phyloP scores from a whole-genome alignment of 345 rosid species.

The Nephelium lappaceum region DNA sequence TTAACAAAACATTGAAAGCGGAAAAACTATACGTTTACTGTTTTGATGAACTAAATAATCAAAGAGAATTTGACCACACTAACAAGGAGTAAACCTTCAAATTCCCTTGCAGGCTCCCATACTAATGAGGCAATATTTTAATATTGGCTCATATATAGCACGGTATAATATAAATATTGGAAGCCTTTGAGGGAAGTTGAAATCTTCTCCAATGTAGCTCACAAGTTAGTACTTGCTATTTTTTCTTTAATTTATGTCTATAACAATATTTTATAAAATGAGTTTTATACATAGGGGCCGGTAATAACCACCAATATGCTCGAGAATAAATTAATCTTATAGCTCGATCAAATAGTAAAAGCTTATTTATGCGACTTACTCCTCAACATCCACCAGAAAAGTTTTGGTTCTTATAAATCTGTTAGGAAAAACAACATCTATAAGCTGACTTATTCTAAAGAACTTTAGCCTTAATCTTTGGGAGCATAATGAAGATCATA shows the following conservation, averaged over 20 bases:
- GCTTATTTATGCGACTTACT: not conserved
- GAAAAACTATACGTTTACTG: no score
- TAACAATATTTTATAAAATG: not conserved
- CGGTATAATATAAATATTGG: constrained; percentile 22
- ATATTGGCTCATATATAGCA: not conserved
- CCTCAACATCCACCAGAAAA: not conserved
- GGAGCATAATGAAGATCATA: constrained; percentile 12
- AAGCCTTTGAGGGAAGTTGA: constrained; percentile 41
- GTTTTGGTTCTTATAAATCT: constrained; percentile 3
- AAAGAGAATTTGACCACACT: no score
- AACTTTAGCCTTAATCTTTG: not conserved
- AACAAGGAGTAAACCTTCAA: constrained; percentile 20
- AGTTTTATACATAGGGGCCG: not conserved
- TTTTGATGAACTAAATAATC: no score
- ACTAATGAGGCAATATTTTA: not conserved
- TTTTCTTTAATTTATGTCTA: not conserved
- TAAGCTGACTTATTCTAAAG: not conserved
- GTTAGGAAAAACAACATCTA: not conserved
- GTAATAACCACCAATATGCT: not conserved
- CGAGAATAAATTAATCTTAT: not conserved
- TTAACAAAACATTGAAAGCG: no score
- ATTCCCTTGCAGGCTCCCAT: constrained; percentile 21
- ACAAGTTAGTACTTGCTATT: no score
- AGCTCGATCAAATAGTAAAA: not conserved
- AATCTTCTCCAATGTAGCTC: constrained; percentile 14